Percentiles rank a stretch among this genome's conserved stretches.
Conservation (phyloP, 163 green algal species). For the Chlorella variabilis region DNA sequence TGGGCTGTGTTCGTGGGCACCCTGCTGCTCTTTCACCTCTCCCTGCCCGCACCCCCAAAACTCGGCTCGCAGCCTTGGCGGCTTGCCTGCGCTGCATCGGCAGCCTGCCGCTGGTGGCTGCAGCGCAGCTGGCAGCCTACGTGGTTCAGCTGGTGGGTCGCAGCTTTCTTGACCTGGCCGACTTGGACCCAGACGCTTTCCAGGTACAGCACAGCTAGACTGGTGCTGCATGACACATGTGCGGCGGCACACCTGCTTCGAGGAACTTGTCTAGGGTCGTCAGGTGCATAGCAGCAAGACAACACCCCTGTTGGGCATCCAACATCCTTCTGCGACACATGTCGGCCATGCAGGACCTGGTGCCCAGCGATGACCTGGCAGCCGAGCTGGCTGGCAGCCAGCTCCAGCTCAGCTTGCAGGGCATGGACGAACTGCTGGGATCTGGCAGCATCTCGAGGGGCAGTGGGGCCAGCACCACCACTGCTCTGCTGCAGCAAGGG, state of each 20-base stretch:
- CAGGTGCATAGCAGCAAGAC: too few species aligned
- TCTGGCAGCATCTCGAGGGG: not conserved
- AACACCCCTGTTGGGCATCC: too few species aligned
- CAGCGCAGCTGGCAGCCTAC: slow-evolving; percentile 16
- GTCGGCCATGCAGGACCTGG: slow-evolving; percentile 20
- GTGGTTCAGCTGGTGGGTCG: slow-evolving; percentile 17
- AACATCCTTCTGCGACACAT: too few species aligned
- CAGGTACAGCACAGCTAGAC: not conserved
- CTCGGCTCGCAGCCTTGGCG: slow-evolving; percentile 3
- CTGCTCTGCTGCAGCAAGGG: slow-evolving; percentile 2
- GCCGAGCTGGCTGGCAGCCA: slow-evolving; percentile 5
- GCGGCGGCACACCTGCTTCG: too few species aligned
- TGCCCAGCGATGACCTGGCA: not conserved
- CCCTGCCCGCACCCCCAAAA: too few species aligned
- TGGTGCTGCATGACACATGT: not conserved
- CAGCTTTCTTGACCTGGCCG: not conserved
- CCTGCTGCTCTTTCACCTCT: not conserved
- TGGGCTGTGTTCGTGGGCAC: too few species aligned
- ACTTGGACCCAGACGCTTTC: slow-evolving; percentile 18
- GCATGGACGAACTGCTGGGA: slow-evolving; percentile 1
- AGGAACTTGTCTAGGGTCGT: too few species aligned
- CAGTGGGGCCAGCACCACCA: not conserved
- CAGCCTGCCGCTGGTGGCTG: slow-evolving; percentile 13
- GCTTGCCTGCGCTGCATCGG: slow-evolving; percentile 4
- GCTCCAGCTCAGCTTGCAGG: not conserved